Conservation (phyloP, 2,329 filamentous ascomycete species). For the Ilyonectria sp. region DNA sequence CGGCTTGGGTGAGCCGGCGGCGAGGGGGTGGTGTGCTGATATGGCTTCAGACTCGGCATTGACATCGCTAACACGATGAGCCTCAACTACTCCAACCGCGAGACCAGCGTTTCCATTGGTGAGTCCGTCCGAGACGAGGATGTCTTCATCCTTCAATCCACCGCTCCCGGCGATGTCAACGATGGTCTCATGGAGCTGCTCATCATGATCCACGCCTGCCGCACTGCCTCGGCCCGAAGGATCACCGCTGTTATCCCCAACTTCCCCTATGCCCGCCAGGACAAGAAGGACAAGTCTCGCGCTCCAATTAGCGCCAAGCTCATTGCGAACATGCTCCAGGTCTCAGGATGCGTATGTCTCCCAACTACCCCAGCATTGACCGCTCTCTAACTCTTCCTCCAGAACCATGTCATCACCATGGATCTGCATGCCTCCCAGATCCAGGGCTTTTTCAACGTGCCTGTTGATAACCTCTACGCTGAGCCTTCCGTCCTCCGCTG, state of each 20-base stretch:
- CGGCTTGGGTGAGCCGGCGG: slow-evolving; percentile 13
- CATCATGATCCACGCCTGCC: slow-evolving; percentile 97
- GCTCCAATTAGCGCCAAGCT: slow-evolving; percentile 97
- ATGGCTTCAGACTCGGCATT: slow-evolving; percentile 75
- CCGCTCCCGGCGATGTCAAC: slow-evolving; percentile 95
- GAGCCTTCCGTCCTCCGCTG: slow-evolving; percentile 93
- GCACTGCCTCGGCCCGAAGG: slow-evolving; percentile 78
- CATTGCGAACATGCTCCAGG: slow-evolving; percentile 98
- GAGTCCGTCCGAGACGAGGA: slow-evolving; percentile 98
- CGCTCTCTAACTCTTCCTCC: slow-evolving; percentile 19
- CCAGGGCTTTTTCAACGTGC: slow-evolving; percentile 93
- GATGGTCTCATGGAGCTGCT: slow-evolving; percentile 98
- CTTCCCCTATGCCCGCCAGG: slow-evolving; percentile 96
- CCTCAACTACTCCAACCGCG: slow-evolving; percentile 88
- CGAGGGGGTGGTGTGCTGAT: slow-evolving; percentile 42
- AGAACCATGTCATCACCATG: slow-evolving; percentile 86
- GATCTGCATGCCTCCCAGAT: slow-evolving; percentile 95
- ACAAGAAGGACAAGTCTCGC: slow-evolving; percentile 95
- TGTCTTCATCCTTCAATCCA: slow-evolving; percentile 98
- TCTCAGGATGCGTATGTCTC: slow-evolving; percentile 79
- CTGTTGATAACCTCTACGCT: slow-evolving; percentile 86
- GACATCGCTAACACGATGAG: slow-evolving; percentile 85
- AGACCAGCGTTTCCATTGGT: slow-evolving; percentile 92
- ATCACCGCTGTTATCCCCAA: slow-evolving; percentile 97
- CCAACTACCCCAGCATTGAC: neutral